Base-by-base conservation (phyloP, 2,329 filamentous ascomycete genomes). In the Pseudogymnoascus sp. region DNA sequence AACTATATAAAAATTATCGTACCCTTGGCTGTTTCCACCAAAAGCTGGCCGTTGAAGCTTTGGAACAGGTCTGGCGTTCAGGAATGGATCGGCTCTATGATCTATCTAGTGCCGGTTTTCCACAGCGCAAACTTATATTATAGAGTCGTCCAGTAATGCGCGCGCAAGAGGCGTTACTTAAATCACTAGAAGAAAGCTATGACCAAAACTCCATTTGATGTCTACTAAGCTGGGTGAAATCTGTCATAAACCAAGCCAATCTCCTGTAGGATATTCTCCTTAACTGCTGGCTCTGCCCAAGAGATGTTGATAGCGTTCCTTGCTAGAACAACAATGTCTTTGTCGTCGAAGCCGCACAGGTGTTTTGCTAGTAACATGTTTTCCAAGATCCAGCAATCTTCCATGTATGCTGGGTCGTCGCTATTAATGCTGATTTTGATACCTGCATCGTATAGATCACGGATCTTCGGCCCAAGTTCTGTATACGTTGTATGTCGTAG, bases 361-460 rank as follows among this genome's bases (percentile, higher is more conserved):
- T 68, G 71, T 58, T 74, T 74, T 5, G 72, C 70, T 64, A 79
- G 72, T 57, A 75, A 69, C 71, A 80, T 67, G 58, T 78, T 78
- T 9, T 77, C 74, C 61, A 75, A 68, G 23, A 80, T 68, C 77
- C 77, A 80, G 34, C 76, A 74, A 61, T 79, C 72, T 61, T 79
- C 74, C 70, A 79, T 76, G 56, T 76, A 76, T 1, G 74, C 72
- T 8, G 75, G 76, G 61, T 77, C 75, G 62, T 78, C 76, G 59
- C 74, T 76, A 45, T 73, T 74, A 62, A 78, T 73, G 33, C 71
- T 73, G 18, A 77, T 64, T 57, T 73, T 74, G 38, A 78, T 71
- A 0, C 75, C 75, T 1, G 66, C 69, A 55, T 77, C 73, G 60
- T 71, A 73, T 6, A 77, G 64, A 38, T 63, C 70, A 19, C 72